Evolutionary conservation across 306 rosid genomes (phyloP), one percentile per base, ranked within the genome.

Genomic region (Prunus mira): DNA sequence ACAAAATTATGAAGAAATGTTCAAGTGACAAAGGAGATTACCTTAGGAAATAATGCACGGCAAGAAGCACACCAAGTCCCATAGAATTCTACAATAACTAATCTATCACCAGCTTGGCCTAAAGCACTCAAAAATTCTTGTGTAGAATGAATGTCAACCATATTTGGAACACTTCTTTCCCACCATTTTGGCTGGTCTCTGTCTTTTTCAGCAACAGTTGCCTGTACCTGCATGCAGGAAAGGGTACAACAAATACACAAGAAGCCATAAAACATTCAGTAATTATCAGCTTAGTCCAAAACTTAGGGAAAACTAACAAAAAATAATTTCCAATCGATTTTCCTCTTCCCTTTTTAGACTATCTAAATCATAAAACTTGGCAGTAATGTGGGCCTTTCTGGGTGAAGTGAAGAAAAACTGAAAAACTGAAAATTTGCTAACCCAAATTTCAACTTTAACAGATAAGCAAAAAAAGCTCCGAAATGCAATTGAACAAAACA

Each of bases 21-120:
- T 22, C 38, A 52, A 45, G 76, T 50, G 24, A 32, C 17, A 52
- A 65, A 64, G 24, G 19, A 25, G 12, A 46, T 74, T 82, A 96
- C 99, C 98, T 90, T 91, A 30, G 99, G 99, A 81, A 66, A 96
- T 82, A 96, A 91, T 56, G 98, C 99, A 77, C 99, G 89, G 88
- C 99, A 96, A 79, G 99, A 96, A 82, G 96, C 98, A 81, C 99
- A 93, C 99, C 98, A 96, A 52, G 98, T 96, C 60, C 99, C 99
- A 58, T 92, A 96, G 87, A 96, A 93, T 80, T 96, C 99, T 65
- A 93, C 98, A 82, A 96, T 86, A 65, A 96, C 98, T 82, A 96
- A 84, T 88, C 88, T 93, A 84, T 96, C 99, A 74, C 90, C 97
- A 27, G 98, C 97, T 85, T 87, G 86, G 78, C 93, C 78, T 70